These are phyloP conservation scores for Phoma herbarum DNA, from an alignment of 2,329 filamentous ascomycete species.

Conservation along the genomic window DNA sequence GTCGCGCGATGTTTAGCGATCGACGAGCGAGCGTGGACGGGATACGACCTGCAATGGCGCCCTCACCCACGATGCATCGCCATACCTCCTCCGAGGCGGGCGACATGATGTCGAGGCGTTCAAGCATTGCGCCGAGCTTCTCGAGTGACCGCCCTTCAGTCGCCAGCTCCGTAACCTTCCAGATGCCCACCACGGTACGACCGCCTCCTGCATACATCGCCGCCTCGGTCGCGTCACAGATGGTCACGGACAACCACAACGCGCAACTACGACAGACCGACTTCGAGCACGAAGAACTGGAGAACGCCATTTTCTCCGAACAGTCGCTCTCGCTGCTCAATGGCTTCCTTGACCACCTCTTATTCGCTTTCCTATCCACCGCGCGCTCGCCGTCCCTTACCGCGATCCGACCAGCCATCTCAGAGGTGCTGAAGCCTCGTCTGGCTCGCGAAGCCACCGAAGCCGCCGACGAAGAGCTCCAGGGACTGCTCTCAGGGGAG, in stretches of 20 bases:
- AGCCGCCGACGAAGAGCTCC: slow-evolving; percentile 84
- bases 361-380: slow-evolving; percentile 86
- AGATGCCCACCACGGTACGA: slow-evolving; percentile 73
- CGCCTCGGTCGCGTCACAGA: slow-evolving; percentile 85
- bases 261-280: slow-evolving; percentile 74
- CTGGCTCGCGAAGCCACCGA: slow-evolving; percentile 85
- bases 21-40: slow-evolving; percentile 20
- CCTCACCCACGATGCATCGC: slow-evolving; percentile 42
- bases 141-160: slow-evolving; percentile 76
- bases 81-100: slow-evolving; percentile 47
- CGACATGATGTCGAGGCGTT: slow-evolving; percentile 48
- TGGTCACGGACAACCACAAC: slow-evolving; percentile 88
- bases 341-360: slow-evolving; percentile 88
- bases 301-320: slow-evolving; percentile 76
- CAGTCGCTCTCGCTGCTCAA: slow-evolving; percentile 83
- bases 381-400: slow-evolving; percentile 80
- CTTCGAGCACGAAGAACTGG: slow-evolving; percentile 65
- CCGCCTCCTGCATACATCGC: slow-evolving; percentile 90
- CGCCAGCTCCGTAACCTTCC: slow-evolving; percentile 58
- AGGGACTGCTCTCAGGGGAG: slow-evolving; percentile 88
- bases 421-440: slow-evolving; percentile 87
- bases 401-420: slow-evolving; percentile 80
- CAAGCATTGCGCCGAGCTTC: slow-evolving; percentile 61
- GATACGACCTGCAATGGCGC: slow-evolving; percentile 7
- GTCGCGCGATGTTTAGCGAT: slow-evolving; percentile 7